Evolutionary conservation across 306 rosid genomes (phyloP).

Genomic region (Hylodesmum podocarpum): DNA sequence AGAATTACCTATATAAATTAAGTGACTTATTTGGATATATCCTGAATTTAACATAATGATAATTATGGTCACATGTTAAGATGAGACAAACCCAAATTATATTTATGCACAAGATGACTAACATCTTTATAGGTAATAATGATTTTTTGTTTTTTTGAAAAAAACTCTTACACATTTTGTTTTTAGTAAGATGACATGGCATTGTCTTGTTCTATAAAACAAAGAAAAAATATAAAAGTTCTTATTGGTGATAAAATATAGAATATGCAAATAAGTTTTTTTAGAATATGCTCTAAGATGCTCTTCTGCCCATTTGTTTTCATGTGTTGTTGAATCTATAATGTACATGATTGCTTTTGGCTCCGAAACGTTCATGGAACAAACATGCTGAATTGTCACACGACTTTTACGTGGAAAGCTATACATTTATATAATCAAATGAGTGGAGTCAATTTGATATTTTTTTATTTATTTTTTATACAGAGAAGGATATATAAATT

Average conservation of each 20-base stretch:
- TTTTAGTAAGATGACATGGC: not conserved
- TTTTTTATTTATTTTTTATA: too few species aligned
- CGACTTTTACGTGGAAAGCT: not conserved
- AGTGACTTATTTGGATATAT: not conserved
- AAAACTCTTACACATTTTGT: not conserved
- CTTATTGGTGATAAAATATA: not conserved
- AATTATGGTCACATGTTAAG: not conserved
- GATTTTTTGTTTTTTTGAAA: not conserved
- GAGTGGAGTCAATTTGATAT: too few species aligned
- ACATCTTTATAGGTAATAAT: not conserved
- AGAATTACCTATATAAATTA: not conserved
- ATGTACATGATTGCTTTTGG: not conserved
- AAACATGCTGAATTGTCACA: not conserved
- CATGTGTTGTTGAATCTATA: not conserved
- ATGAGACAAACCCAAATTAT: not conserved
- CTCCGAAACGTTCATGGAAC: not conserved
- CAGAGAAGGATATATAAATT: not conserved
- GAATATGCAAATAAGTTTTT: not conserved
- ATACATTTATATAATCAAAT: too few species aligned
- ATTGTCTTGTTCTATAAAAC: not conserved
- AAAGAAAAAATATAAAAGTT: not conserved
- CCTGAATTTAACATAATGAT: not conserved
- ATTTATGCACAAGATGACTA: not conserved
- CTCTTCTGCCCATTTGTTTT: not conserved
- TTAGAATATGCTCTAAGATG: not conserved